Evolutionary conservation across 345 rosid species (phyloP), one percentile per base, ranked within the genome.

Genomic region (Cardamine chenopodiifolia): DNA sequence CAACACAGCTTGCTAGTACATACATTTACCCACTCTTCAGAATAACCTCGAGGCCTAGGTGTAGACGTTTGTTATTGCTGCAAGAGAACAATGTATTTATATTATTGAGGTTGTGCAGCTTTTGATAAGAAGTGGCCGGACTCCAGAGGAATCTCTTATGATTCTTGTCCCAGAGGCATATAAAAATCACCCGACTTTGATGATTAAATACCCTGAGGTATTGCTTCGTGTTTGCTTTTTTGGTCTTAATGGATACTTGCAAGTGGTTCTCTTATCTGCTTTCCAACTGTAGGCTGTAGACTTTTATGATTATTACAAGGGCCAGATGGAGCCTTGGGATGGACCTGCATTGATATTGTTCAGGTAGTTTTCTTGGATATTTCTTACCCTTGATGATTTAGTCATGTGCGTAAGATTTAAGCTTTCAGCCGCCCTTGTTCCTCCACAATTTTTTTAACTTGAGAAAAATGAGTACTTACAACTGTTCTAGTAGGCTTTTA

Each of bases 301-400:
- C 70, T 95, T 95, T 80, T 95, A 90, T 79, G 97, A 95, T 76
- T 95, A 91, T 72, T 95, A 95, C 92, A 95, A 95, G 80, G 97
- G 99, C 68, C 99, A 95, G 85, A 95, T 95, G 99, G 99, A 92
- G 87, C 83, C 99, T 75, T 95, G 99, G 99, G 99, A 95, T 89
- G 99, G 99, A 76, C 99, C 99, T 73, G 99, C 99, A 57, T 83
- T 95, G 76, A 83, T 95, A 28, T 79, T 92, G 74, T 95, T 95
- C 89, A 95, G 99, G 99, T 92, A 76, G 78, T 37, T 58, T 77
- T 56, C 65, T 15, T 54, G 71, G 32, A 22, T 58, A 60, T 60
- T 66, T 49, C 45, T 60, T 14, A 44, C 48, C 4, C 57, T 47
- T 48, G 5, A 5, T 22, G 48, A 18, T 53, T 49, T 32, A 53